Conservation (phyloP, 345 rosid genomes). For the Gynandropsis gynandra region DNA sequence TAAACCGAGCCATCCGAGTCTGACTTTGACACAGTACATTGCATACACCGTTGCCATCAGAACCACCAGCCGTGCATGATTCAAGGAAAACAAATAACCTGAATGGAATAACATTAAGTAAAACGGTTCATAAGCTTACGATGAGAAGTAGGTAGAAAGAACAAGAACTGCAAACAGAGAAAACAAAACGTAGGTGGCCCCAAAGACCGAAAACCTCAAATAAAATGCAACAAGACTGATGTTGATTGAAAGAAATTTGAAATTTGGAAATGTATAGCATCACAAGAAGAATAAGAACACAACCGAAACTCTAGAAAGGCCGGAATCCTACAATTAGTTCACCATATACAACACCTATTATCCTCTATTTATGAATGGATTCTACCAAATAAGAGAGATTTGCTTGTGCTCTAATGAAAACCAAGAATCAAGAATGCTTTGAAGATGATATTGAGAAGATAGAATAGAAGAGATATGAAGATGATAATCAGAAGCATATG, state of each 20-base stretch:
- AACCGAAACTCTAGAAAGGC: background rate
- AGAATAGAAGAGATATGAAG: too few species aligned
- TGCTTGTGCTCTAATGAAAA: too few species aligned
- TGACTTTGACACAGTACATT: slow-evolving; percentile 76
- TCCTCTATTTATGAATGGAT: too few species aligned
- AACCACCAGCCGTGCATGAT: slow-evolving; percentile 86
- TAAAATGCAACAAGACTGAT: slow-evolving; percentile 8
- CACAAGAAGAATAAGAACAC: background rate
- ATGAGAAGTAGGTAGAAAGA: background rate
- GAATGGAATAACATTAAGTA: slow-evolving; percentile 22
- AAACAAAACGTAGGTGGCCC: background rate
- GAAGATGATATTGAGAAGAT: too few species aligned
- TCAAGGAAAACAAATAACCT: slow-evolving; percentile 92
- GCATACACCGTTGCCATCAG: slow-evolving; percentile 62
- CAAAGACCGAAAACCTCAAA: slow-evolving; percentile 2
- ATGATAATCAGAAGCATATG: too few species aligned
- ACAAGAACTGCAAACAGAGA: background rate
- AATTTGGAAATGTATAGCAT: too few species aligned
- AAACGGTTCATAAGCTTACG: background rate
- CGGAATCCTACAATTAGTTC: background rate
- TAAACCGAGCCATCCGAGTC: slow-evolving; percentile 92
- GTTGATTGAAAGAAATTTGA: too few species aligned
- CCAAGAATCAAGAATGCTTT: too few species aligned
- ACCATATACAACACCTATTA: too few species aligned
- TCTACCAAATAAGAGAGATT: too few species aligned